Conservation (phyloP, 2,329 filamentous ascomycete species). For the Microcyclosporella mali region DNA sequence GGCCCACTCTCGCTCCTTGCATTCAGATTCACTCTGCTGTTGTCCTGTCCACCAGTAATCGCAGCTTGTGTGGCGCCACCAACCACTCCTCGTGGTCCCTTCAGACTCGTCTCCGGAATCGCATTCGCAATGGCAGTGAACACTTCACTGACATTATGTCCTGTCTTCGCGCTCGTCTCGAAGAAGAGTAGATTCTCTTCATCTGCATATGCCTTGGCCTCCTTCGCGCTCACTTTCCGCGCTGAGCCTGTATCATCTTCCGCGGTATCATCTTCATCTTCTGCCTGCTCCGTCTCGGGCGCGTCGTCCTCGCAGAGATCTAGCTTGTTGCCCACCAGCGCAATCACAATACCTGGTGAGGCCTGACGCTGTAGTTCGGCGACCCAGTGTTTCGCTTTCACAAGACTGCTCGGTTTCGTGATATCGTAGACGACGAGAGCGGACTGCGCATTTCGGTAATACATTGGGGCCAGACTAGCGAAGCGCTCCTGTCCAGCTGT, state of each 20-base stretch:
- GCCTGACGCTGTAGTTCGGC: constrained; percentile 95
- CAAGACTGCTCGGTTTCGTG: constrained; percentile 88
- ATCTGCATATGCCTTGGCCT: constrained; percentile 88
- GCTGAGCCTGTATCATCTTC: constrained; percentile 54
- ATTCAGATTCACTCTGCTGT: constrained; percentile 73
- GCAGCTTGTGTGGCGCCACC: constrained; percentile 52
- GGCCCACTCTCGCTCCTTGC: constrained; percentile 63
- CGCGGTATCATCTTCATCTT: constrained; percentile 41
- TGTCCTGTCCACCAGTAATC: constrained; percentile 49
- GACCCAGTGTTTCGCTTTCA: constrained; percentile 98
- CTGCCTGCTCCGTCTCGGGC: constrained; percentile 43
- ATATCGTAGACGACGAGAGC: constrained; percentile 98
- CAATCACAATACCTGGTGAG: constrained; percentile 92
- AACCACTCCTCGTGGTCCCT: constrained; percentile 71
- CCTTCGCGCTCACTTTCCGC: constrained; percentile 81
- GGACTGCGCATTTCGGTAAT: constrained; percentile 97
- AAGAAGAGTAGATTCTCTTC: constrained; percentile 94
- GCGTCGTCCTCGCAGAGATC: constrained; percentile 62
- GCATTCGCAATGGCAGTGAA: constrained; percentile 98
- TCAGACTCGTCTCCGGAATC: constrained; percentile 93
- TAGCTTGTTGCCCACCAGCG: constrained; percentile 92
- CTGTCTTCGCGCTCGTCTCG: constrained; percentile 96
- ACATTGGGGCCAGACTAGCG: constrained; percentile 94
- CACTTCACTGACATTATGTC: constrained; percentile 87
- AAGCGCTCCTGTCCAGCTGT: constrained; percentile 97